A percentile compares a stretch with the other conserved stretches of the same genome.
phyloP scores from a whole-genome alignment of 2,329 filamentous ascomycete genomes.

The Arthrinium phaeospermum region DNA sequence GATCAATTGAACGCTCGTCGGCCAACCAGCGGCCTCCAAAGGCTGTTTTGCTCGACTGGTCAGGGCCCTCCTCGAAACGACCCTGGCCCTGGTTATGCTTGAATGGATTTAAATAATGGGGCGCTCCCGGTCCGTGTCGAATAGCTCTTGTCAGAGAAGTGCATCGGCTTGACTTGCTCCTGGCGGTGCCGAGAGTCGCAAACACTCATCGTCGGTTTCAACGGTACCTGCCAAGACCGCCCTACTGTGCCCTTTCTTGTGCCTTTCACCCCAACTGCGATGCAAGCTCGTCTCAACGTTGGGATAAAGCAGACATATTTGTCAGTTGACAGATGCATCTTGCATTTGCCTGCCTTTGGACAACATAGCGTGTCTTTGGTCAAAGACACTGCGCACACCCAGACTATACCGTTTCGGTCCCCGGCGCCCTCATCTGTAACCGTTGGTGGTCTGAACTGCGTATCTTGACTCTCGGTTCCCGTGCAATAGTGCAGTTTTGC shows the following conservation, averaged over 20 bases:
- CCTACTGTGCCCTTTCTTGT: background rate
- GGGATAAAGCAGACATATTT: background rate
- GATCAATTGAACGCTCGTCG: background rate
- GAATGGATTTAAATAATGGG: slow-evolving; percentile 25
- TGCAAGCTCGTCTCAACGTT: slow-evolving; percentile 4
- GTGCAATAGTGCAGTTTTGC: slow-evolving; percentile 2
- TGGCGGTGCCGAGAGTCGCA: slow-evolving; percentile 29
- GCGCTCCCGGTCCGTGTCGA: slow-evolving; percentile 36
- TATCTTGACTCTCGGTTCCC: slow-evolving; percentile 13
- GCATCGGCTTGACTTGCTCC: slow-evolving; percentile 46
- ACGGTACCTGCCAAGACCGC: slow-evolving; percentile 23
- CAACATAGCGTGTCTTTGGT: background rate
- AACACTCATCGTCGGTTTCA: slow-evolving; percentile 16
- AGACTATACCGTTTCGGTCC: slow-evolving; percentile 6
- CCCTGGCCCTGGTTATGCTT: slow-evolving; percentile 12
- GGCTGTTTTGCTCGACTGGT: background rate
- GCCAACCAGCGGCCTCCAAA: slow-evolving; percentile 5
- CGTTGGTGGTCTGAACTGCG: background rate
- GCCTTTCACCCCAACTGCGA: background rate
- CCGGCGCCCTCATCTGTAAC: background rate
- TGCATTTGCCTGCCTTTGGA: background rate
- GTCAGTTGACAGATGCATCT: slow-evolving; percentile 9
- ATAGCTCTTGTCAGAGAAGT: slow-evolving; percentile 43
- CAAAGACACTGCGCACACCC: background rate
- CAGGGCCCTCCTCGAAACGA: background rate